A percentile compares a stretch with the other conserved stretches of the same genome.
These are phyloP conservation scores for Aspergillus cavernicola DNA, from an alignment of 495 filamentous ascomycete genomes.

Conservation along the genomic window DNA sequence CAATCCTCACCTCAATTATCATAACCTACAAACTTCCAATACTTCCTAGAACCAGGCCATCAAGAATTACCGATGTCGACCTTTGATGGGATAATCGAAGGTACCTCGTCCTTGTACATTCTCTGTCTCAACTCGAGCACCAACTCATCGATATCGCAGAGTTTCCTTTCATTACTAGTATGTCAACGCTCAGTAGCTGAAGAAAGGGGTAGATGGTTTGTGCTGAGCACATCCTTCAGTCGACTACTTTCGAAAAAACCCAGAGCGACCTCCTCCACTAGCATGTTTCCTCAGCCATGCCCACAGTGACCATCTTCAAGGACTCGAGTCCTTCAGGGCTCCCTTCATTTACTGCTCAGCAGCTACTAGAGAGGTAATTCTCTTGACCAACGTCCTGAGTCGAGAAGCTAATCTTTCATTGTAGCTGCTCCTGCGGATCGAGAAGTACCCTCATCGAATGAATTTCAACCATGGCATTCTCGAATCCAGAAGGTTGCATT, in stretches of 20 bases:
- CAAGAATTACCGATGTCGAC: conserved; percentile 60
- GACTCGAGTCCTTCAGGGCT: conserved; percentile 70
- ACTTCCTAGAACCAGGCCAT: not conserved
- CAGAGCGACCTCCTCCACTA: conserved; percentile 56
- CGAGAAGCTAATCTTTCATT: not conserved
- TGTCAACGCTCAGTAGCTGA: not conserved
- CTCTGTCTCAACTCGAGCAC: not conserved
- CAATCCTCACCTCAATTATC: too few species aligned
- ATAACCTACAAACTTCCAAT: not conserved
- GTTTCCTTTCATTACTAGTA: conserved; percentile 41
- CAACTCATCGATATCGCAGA: conserved; percentile 25
- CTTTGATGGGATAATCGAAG: conserved; percentile 67
- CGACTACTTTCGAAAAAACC: conserved; percentile 73
- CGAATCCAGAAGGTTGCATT: conserved; percentile 63
- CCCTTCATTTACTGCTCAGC: conserved; percentile 90
- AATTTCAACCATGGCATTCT: conserved; percentile 76
- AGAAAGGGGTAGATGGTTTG: not conserved
- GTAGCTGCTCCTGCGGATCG: conserved; percentile 64
- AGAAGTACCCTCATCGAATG: conserved; percentile 73
- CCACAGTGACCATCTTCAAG: conserved; percentile 85
- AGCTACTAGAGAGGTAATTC: conserved; percentile 67
- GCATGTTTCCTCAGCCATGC: conserved; percentile 93
- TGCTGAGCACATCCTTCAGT: conserved; percentile 41
- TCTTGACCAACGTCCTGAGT: not conserved
- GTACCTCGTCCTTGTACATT: conserved; percentile 26